Percentiles rank a stretch among this genome's conserved stretches.
phyloP scores from a whole-genome alignment of 805 yeast species.

The Maudiozyma bulderi region DNA sequence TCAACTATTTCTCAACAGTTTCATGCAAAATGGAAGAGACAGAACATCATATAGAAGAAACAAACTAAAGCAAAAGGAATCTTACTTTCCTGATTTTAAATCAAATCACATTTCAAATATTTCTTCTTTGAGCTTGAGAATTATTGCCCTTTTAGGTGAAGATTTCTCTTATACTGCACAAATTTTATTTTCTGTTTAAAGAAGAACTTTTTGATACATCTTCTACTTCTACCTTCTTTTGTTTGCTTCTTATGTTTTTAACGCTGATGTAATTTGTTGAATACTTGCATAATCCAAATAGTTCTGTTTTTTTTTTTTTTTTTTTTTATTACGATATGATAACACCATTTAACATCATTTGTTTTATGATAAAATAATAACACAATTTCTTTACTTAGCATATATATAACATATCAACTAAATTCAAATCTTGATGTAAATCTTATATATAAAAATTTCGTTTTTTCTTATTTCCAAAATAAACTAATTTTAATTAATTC shows the following conservation, averaged over 20 bases:
- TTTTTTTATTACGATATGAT: neutral
- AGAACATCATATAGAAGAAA: no score
- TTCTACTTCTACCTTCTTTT: neutral
- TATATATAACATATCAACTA: neutral
- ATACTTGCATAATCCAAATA: neutral
- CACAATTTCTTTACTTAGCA: neutral
- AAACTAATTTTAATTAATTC: neutral
- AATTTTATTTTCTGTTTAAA: no score
- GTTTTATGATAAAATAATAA: neutral
- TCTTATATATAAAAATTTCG: no score
- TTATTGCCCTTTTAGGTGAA: no score
- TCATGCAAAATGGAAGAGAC: no score
- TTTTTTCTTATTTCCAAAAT: neutral
- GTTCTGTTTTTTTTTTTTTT: neutral
- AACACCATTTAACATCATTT: neutral
- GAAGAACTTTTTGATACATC: neutral
- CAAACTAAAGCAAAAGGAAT: no score
- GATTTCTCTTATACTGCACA: no score
- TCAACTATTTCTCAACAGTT: no score
- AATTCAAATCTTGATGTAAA: no score
- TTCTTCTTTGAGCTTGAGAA: no score
- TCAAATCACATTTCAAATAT: no score
- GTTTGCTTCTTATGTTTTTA: neutral
- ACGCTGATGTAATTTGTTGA: neutral
- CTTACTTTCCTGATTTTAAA: no score